Evolutionary conservation across 345 rosid species (phyloP).

Genomic region (Viola odorata): DNA sequence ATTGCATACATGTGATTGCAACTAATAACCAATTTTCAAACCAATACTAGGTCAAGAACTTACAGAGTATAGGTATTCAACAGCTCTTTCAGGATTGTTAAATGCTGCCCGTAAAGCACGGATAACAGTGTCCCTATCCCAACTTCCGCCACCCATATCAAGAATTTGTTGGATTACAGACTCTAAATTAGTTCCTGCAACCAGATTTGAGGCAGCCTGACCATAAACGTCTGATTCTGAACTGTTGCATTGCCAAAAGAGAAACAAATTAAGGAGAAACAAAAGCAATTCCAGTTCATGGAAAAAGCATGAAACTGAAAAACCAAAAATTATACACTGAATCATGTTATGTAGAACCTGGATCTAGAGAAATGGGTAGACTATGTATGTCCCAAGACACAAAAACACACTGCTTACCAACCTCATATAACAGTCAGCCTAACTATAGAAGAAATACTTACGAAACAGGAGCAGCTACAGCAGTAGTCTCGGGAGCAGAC

Average conservation of each 20-base stretch:
- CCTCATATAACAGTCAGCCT: neutral
- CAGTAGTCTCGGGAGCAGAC: slow-evolving; percentile 12
- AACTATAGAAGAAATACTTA: slow-evolving; percentile 13
- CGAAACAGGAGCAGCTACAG: slow-evolving; percentile 12
- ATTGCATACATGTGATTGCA: neutral
- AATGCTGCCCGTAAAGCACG: slow-evolving; percentile 92
- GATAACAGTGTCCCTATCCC: slow-evolving; percentile 84
- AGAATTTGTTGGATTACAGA: slow-evolving; percentile 82
- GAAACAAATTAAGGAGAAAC: neutral
- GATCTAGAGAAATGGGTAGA: neutral
- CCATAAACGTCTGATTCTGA: slow-evolving; percentile 50
- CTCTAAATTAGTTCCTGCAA: slow-evolving; percentile 77
- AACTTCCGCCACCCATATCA: slow-evolving; percentile 93
- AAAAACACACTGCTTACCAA: neutral
- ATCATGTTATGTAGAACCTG: neutral
- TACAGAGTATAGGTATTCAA: slow-evolving; percentile 89
- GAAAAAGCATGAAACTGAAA: neutral
- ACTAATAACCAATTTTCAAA: neutral
- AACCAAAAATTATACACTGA: neutral
- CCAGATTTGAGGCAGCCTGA: slow-evolving; percentile 83
- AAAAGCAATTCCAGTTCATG: neutral
- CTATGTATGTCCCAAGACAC: neutral
- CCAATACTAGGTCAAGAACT: slow-evolving; percentile 15
- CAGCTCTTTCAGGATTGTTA: slow-evolving; percentile 96
- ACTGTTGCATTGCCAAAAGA: slow-evolving; percentile 9